Conservation (phyloP, 495 filamentous ascomycete species). For the Letharia lupina region DNA sequence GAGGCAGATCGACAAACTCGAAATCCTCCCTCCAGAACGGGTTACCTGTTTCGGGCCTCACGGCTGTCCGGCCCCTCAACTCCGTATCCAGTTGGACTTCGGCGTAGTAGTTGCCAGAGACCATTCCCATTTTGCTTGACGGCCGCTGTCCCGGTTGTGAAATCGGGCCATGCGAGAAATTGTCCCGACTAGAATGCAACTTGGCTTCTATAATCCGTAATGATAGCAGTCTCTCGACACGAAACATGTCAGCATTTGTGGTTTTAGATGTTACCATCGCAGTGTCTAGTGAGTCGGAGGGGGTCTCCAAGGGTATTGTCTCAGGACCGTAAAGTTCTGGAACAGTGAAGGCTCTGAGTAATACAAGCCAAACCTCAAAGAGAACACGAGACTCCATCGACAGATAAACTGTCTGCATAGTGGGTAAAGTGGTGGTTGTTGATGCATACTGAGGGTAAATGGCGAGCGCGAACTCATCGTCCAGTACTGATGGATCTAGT, state of each 20-base stretch:
- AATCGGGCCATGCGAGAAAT: slow-evolving; percentile 18
- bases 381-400: slow-evolving; percentile 77
- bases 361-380: slow-evolving; percentile 95
- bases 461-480: slow-evolving; percentile 88
- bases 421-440: slow-evolving; percentile 51
- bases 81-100: slow-evolving; percentile 92
- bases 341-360: slow-evolving; percentile 84
- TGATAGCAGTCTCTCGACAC: slow-evolving; percentile 53
- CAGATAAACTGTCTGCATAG: slow-evolving; percentile 71
- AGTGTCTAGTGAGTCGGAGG: slow-evolving; percentile 20
- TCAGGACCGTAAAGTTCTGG: slow-evolving; percentile 79
- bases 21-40: slow-evolving; percentile 96
- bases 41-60: slow-evolving; percentile 69
- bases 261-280: slow-evolving; percentile 27
- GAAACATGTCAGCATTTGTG: slow-evolving; percentile 50
- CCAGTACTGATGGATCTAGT: slow-evolving; percentile 82
- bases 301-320: slow-evolving; percentile 21
- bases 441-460: slow-evolving; percentile 78
- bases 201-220: slow-evolving; percentile 56
- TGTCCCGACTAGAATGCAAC: slow-evolving; percentile 29
- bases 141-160: slow-evolving; percentile 13
- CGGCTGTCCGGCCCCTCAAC: slow-evolving; percentile 73
- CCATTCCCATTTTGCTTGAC: slow-evolving; percentile 21
- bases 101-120: slow-evolving; percentile 54
- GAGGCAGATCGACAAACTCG: slow-evolving; percentile 75